Conservation (phyloP, 2,329 filamentous ascomycete species). For the Aspergillus novofumigatus region DNA sequence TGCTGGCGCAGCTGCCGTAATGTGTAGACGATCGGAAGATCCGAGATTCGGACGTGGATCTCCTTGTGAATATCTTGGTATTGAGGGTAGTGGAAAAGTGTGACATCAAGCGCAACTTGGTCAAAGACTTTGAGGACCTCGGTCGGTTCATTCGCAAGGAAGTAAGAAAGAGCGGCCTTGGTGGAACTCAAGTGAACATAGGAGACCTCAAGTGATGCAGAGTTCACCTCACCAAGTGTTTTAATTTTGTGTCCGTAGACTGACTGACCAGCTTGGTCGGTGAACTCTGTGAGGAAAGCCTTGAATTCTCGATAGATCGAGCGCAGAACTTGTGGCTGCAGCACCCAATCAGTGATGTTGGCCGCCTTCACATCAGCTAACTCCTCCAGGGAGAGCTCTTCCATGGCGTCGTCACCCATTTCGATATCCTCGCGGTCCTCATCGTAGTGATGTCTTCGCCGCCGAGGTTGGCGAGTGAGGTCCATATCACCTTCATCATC, state of each 20-base stretch:
- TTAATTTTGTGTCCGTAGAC: slow-evolving; percentile 93
- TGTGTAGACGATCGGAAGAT: slow-evolving; percentile 91
- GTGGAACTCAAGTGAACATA: slow-evolving; percentile 87
- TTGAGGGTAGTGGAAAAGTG: slow-evolving; percentile 91
- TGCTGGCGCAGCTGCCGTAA: slow-evolving; percentile 91
- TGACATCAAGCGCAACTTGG: slow-evolving; percentile 93
- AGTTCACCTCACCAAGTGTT: slow-evolving; percentile 94
- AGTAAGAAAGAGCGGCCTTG: slow-evolving; percentile 92
- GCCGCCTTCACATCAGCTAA: slow-evolving; percentile 89
- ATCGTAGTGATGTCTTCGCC: slow-evolving; percentile 85
- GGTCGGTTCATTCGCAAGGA: slow-evolving; percentile 90
- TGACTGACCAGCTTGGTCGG: slow-evolving; percentile 79
- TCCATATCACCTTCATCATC: slow-evolving; percentile 84
- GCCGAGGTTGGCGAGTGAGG: slow-evolving; percentile 76
- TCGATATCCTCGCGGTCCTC: slow-evolving; percentile 87
- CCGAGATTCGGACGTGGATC: slow-evolving; percentile 94
- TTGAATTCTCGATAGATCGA: slow-evolving; percentile 97
- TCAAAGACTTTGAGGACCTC: slow-evolving; percentile 96
- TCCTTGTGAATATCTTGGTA: slow-evolving; percentile 97
- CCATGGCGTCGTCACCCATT: slow-evolving; percentile 90
- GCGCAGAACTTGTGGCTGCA: slow-evolving; percentile 80
- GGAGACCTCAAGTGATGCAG: slow-evolving; percentile 91
- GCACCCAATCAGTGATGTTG: slow-evolving; percentile 92
- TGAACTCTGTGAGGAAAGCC: slow-evolving; percentile 93
- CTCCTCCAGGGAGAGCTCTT: slow-evolving; percentile 87